Evolutionary conservation across 495 filamentous ascomycete genomes (phyloP).

Genomic region (Tetracladium marchalianum): DNA sequence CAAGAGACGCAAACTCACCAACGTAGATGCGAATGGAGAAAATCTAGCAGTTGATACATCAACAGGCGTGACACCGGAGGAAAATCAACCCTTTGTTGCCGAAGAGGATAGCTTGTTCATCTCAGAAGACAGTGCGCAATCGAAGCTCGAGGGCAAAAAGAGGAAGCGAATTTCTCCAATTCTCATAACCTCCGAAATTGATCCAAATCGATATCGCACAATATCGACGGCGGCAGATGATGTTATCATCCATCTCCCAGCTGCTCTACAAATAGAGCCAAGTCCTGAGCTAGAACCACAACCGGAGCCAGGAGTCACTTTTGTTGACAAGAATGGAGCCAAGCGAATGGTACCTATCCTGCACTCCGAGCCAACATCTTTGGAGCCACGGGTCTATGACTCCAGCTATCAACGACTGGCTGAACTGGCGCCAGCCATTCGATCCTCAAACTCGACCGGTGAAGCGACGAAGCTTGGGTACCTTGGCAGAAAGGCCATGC

Average conservation of each 20-base stretch:
- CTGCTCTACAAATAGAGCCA: too few species aligned
- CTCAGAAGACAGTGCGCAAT: not conserved
- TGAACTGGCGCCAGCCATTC: not conserved
- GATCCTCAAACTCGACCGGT: too few species aligned
- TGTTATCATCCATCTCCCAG: slow-evolving; percentile 7
- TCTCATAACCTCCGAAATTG: slow-evolving; percentile 24
- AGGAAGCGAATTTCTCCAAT: slow-evolving; percentile 31
- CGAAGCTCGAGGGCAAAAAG: slow-evolving; percentile 21
- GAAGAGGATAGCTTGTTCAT: not conserved
- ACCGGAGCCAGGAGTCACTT: slow-evolving; percentile 6
- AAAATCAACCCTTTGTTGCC: too few species aligned
- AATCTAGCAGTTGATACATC: not conserved
- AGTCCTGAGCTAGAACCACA: not conserved
- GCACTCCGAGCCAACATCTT: not conserved
- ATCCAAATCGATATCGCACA: slow-evolving; percentile 19
- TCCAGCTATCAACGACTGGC: not conserved
- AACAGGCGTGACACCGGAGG: not conserved
- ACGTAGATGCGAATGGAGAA: not conserved
- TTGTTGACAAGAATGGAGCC: slow-evolving; percentile 11
- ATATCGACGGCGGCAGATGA: slow-evolving; percentile 31
- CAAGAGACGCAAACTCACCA: slow-evolving; percentile 6
- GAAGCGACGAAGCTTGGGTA: slow-evolving; percentile 11
- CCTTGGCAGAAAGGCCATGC: slow-evolving; percentile 20
- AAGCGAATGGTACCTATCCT: slow-evolving; percentile 20
- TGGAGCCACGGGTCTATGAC: too few species aligned